phyloP scores from a whole-genome alignment of 1,139 yeast species.

The Hemisphaericaspora lyxosophila region DNA sequence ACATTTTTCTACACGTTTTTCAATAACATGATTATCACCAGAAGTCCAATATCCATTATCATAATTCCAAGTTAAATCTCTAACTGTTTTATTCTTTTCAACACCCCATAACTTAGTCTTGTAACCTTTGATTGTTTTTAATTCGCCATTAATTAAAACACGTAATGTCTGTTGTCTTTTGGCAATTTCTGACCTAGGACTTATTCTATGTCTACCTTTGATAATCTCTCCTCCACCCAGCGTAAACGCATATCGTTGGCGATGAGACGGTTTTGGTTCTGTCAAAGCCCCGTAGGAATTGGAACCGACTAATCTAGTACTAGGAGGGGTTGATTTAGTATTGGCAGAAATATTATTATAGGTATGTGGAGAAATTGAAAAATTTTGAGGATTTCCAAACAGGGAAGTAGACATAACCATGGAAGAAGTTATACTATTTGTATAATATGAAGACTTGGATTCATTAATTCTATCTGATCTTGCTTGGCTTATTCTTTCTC shows the following conservation, averaged over 20 bases:
- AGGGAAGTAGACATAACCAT: constrained; percentile 13
- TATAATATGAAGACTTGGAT: constrained; percentile 31
- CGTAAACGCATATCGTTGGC: constrained; percentile 21
- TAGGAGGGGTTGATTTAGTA: constrained; percentile 38
- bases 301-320: constrained; percentile 29
- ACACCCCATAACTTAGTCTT: constrained; percentile 90
- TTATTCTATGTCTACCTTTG: constrained; percentile 62
- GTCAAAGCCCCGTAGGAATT: constrained; percentile 37
- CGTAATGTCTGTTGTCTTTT: constrained; percentile 62
- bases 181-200: constrained; percentile 42
- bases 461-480: constrained; percentile 45
- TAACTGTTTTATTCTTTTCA: constrained; percentile 60
- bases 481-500: constrained; percentile 39
- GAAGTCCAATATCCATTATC: constrained; percentile 76
- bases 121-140: constrained; percentile 56
- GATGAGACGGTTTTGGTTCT: constrained; percentile 15
- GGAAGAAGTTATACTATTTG: constrained; percentile 23
- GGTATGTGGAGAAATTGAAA: constrained; percentile 36
- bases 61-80: constrained; percentile 64
- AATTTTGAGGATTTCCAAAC: constrained; percentile 24
- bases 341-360: constrained; percentile 32
- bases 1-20: constrained; percentile 29
- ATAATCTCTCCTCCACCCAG: constrained; percentile 50
- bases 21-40: constrained; percentile 78
- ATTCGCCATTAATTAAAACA: constrained; percentile 58